These are phyloP conservation scores for Trichosanthes truncata DNA, from an alignment of 306 rosid species.

Conservation along the genomic window DNA sequence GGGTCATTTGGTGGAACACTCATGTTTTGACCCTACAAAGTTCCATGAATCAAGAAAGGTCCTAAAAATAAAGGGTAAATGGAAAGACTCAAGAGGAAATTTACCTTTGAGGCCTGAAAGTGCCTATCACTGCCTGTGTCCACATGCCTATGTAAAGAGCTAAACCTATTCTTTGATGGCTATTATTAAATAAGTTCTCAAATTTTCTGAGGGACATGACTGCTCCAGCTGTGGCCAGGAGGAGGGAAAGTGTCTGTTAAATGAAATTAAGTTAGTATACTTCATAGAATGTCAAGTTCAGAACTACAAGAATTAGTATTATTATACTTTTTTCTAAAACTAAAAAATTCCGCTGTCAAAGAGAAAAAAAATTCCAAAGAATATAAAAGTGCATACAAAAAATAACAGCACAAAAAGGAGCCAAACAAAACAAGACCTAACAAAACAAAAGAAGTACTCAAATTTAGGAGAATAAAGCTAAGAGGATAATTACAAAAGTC, in stretches of 20 bases:
- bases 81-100: not conserved
- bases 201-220: slow-evolving; percentile 64
- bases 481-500: not conserved
- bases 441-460: not conserved
- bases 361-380: not conserved
- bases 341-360: not conserved
- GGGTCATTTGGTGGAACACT: not conserved
- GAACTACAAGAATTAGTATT: not conserved
- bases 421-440: not conserved
- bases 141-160: slow-evolving; percentile 65
- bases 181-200: slow-evolving; percentile 85
- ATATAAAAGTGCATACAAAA: not conserved
- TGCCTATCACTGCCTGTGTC: slow-evolving; percentile 62
- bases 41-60: not conserved
- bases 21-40: not conserved
- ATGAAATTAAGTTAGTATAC: slow-evolving; percentile 6
- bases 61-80: not conserved
- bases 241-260: slow-evolving; percentile 50
- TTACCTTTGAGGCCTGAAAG: slow-evolving; percentile 87
- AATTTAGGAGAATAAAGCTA: not conserved
- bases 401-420: not conserved
- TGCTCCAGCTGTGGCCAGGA: slow-evolving; percentile 75
- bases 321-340: not conserved
- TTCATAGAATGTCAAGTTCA: slow-evolving; percentile 2
- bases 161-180: slow-evolving; percentile 84